Evolutionary conservation across 169 alveolate species (phyloP).

Genomic region (Plasmodium cynomolgi): DNA sequence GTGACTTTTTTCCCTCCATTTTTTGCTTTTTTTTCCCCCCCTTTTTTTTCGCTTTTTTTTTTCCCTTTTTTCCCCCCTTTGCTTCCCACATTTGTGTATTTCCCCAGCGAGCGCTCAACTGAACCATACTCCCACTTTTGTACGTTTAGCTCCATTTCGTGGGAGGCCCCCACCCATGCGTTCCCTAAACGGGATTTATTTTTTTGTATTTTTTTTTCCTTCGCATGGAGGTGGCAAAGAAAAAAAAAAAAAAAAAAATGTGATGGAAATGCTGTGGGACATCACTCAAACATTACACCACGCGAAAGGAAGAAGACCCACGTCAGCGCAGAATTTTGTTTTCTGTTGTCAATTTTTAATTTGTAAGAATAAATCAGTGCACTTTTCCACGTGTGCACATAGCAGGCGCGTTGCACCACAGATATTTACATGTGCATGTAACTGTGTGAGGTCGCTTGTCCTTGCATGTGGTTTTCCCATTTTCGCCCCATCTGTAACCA

Average conservation of each 20-base stretch:
- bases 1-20: neutral
- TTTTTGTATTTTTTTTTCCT: neutral
- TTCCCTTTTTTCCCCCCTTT: neutral
- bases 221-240: neutral
- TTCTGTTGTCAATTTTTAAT: neutral
- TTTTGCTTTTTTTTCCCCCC: neutral
- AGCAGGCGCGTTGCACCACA: neutral
- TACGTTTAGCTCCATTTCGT: neutral
- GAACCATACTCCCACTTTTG: neutral
- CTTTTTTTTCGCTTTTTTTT: neutral
- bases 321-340: neutral
- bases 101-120: neutral
- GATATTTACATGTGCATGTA: conserved; percentile 11
- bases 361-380: neutral
- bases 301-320: neutral
- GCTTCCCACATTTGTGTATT: neutral
- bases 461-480: conserved; percentile 9
- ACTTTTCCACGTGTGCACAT: neutral
- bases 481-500: neutral
- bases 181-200: neutral
- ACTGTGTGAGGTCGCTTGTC: neutral
- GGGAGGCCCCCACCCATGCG: neutral
- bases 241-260: no score
- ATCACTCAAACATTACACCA: neutral
- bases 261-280: neutral